Conservation (phyloP, 2,329 filamentous ascomycete genomes). For the Blastomyces parvus region DNA sequence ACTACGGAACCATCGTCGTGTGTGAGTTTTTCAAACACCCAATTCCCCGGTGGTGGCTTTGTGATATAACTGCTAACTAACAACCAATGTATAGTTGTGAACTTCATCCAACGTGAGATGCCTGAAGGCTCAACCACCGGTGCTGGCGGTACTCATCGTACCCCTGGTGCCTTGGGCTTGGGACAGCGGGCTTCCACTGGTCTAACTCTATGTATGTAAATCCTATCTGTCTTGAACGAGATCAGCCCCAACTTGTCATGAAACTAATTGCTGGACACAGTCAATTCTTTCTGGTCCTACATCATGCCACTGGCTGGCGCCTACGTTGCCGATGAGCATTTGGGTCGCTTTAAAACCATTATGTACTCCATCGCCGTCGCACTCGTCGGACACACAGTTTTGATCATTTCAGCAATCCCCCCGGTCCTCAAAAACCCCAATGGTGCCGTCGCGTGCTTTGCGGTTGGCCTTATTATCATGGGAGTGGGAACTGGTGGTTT, state of each 20-base stretch:
- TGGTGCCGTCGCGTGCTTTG: slow-evolving; percentile 53
- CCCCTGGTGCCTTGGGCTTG: slow-evolving; percentile 50
- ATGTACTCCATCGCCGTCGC: slow-evolving; percentile 55
- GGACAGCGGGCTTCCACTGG: slow-evolving; percentile 49
- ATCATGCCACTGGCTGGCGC: slow-evolving; percentile 50
- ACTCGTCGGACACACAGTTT: slow-evolving; percentile 56
- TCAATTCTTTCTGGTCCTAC: slow-evolving; percentile 56
- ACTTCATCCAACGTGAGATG: slow-evolving; percentile 51
- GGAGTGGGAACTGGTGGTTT: slow-evolving; percentile 71
- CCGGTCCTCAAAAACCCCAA: slow-evolving; percentile 50
- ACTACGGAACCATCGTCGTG: slow-evolving; percentile 61
- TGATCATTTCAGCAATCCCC: slow-evolving; percentile 57
- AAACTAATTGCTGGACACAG: slow-evolving; percentile 12
- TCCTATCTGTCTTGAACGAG: no score
- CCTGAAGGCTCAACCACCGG: slow-evolving; percentile 48
- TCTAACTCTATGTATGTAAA: slow-evolving; percentile 40
- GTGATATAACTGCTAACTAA: background rate
- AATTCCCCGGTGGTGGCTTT: background rate
- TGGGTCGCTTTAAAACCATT: slow-evolving; percentile 58
- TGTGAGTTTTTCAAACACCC: slow-evolving; percentile 41
- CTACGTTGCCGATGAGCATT: slow-evolving; percentile 57
- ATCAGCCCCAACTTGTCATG: background rate
- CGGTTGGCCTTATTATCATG: slow-evolving; percentile 56
- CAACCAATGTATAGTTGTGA: slow-evolving; percentile 41
- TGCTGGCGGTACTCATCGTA: slow-evolving; percentile 36